These are phyloP conservation scores for Penicillium manginii DNA, from an alignment of 495 filamentous ascomycete genomes.

Conservation along the genomic window DNA sequence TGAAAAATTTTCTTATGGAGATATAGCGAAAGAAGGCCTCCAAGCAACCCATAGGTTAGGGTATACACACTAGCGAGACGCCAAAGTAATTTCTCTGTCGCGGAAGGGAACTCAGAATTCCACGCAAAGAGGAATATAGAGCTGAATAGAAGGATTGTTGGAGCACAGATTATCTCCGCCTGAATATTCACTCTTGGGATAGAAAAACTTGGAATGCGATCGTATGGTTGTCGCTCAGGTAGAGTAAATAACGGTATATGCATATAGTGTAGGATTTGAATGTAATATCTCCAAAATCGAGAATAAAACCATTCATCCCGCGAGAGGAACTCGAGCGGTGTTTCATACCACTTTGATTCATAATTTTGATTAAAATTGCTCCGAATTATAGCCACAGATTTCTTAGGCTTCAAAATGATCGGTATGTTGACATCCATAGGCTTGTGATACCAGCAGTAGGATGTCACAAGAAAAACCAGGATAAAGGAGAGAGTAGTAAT, in stretches of 20 bases:
- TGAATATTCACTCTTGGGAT: no score
- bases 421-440: slow-evolving; percentile 33
- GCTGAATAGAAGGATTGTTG: no score
- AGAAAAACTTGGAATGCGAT: no score
- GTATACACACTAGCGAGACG: no score
- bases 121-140: no score
- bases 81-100: no score
- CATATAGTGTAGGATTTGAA: slow-evolving; percentile 20
- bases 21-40: no score
- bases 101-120: no score
- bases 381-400: slow-evolving; percentile 2
- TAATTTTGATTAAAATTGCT: background rate
- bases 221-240: slow-evolving; percentile 16
- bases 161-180: no score
- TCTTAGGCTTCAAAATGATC: slow-evolving; percentile 10
- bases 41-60: no score
- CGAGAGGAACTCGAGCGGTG: slow-evolving; percentile 29
- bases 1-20: no score
- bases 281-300: slow-evolving; percentile 26
- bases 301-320: slow-evolving; percentile 22
- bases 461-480: slow-evolving; percentile 41
- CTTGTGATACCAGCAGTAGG: slow-evolving; percentile 47
- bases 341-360: slow-evolving; percentile 17
- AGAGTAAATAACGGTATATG: slow-evolving; percentile 20
- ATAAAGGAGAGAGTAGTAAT: slow-evolving; percentile 48